Conservation (phyloP, 768 basidiomycete genomes). For the Lentinula detonsa region DNA sequence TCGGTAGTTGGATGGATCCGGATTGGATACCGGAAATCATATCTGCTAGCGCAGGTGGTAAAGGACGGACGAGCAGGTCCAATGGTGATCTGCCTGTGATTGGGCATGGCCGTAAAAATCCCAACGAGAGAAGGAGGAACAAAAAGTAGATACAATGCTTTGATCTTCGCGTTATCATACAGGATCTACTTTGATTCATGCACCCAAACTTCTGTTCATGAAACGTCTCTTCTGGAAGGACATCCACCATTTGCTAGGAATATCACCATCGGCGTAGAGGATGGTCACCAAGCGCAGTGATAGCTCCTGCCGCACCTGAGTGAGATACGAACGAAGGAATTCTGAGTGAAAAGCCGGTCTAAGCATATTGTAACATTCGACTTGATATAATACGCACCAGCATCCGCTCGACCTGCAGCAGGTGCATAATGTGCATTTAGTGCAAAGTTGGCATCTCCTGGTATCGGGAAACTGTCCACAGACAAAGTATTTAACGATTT, state of each 20-base stretch:
- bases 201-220: conserved; percentile 86
- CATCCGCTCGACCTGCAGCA: conserved; percentile 70
- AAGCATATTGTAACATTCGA: background rate
- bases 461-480: conserved; percentile 89
- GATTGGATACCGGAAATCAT: conserved; percentile 89
- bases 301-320: conserved; percentile 90
- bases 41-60: conserved; percentile 59
- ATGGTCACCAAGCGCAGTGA: conserved; percentile 81
- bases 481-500: conserved; percentile 89
- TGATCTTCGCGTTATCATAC: conserved; percentile 10
- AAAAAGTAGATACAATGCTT: conserved; percentile 31
- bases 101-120: conserved; percentile 85
- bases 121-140: conserved; percentile 70
- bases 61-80: conserved; percentile 51
- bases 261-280: conserved; percentile 88
- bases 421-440: conserved; percentile 88
- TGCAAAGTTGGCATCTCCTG: conserved; percentile 93
- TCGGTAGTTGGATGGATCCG: conserved; percentile 91
- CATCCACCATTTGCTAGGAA: conserved; percentile 99
- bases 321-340: conserved; percentile 84
- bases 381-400: conserved; percentile 46
- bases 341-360: conserved; percentile 39
- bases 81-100: conserved; percentile 75
- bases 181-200: conserved; percentile 27
- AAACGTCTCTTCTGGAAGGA: conserved; percentile 96